Evolutionary conservation across 2,329 filamentous ascomycete species (phyloP).

Genomic region (Fusarium annulatum): DNA sequence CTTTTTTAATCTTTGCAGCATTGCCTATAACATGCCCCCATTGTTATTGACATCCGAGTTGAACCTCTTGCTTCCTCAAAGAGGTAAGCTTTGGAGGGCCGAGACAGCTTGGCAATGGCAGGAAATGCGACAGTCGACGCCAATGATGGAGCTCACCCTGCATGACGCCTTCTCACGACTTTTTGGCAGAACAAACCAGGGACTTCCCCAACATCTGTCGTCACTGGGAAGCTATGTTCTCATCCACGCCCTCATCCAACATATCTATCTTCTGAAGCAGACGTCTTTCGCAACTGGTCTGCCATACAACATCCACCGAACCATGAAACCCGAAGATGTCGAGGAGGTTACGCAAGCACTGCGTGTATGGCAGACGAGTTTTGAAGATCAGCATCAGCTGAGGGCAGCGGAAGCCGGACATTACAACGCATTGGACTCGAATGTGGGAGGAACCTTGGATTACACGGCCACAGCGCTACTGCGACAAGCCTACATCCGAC

Average conservation of each 20-base stretch:
- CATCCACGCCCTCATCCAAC: slow-evolving; percentile 77
- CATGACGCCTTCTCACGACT: slow-evolving; percentile 68
- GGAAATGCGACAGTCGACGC: slow-evolving; percentile 63
- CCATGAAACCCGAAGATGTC: slow-evolving; percentile 64
- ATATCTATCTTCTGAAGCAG: slow-evolving; percentile 76
- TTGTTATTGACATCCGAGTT: slow-evolving; percentile 68
- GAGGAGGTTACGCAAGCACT: slow-evolving; percentile 67
- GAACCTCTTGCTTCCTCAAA: slow-evolving; percentile 65
- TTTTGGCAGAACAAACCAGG: slow-evolving; percentile 62
- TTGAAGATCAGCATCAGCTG: slow-evolving; percentile 66
- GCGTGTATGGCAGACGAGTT: slow-evolving; percentile 67
- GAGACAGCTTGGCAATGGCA: slow-evolving; percentile 71
- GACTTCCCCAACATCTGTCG: slow-evolving; percentile 62
- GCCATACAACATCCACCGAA: slow-evolving; percentile 62
- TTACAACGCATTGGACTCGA: slow-evolving; percentile 60
- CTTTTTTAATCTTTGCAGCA: slow-evolving; percentile 72
- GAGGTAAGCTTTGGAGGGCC: slow-evolving; percentile 67
- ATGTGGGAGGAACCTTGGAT: slow-evolving; percentile 69
- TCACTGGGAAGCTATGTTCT: slow-evolving; percentile 77
- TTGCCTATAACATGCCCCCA: slow-evolving; percentile 70
- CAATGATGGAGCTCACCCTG: slow-evolving; percentile 63
- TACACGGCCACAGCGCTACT: slow-evolving; percentile 73
- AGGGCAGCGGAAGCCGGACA: slow-evolving; percentile 61
- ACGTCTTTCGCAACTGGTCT: slow-evolving; percentile 63
- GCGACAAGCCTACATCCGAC: slow-evolving; percentile 70